phyloP scores from a whole-genome alignment of 139 green algal genomes.

The Chlorella sp. region DNA sequence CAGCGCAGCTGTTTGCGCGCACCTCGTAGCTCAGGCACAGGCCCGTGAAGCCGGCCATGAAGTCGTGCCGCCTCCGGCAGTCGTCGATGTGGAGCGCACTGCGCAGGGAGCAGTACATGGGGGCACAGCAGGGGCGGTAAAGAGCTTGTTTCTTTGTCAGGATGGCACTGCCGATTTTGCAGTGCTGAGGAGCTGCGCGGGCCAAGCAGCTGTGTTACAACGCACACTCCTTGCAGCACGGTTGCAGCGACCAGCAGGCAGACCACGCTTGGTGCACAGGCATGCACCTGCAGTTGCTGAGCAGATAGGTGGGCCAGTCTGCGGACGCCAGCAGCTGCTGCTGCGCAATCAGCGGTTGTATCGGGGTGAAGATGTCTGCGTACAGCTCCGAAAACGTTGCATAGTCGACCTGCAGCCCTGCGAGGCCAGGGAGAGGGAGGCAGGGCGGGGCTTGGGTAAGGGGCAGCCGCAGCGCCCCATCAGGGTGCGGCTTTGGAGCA shows the following conservation, averaged over 20 bases:
- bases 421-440: neutral
- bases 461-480: neutral
- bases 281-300: neutral
- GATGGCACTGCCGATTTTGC: no score
- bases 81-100: neutral
- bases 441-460: neutral
- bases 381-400: constrained; percentile 5
- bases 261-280: no score
- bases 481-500: neutral
- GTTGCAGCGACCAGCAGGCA: neutral
- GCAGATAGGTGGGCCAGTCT: neutral
- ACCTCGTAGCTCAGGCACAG: constrained; percentile 7
- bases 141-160: no score
- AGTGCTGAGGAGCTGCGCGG: no score
- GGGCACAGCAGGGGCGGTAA: no score
- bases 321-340: constrained; percentile 4
- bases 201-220: no score
- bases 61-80: neutral
- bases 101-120: no score
- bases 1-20: neutral
- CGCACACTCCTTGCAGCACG: neutral
- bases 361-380: constrained; percentile 24
- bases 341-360: constrained; percentile 3
- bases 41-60: neutral
- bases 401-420: constrained; percentile 4